phyloP scores from a whole-genome alignment of 148 eudicot genomes.

The Spergularia bocconei region DNA sequence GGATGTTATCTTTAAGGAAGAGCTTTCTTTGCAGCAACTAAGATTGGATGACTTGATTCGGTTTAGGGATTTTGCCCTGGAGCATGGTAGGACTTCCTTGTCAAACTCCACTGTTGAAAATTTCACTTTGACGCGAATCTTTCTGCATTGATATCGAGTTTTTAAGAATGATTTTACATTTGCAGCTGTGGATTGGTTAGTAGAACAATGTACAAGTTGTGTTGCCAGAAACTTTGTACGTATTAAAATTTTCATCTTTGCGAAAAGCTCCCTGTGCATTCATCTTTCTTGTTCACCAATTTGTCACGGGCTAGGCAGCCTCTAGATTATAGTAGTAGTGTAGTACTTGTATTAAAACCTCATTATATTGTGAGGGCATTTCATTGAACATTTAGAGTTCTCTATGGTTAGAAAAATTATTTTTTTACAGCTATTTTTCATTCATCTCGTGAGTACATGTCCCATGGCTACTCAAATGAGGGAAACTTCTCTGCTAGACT shows the following conservation, averaged over 20 bases:
- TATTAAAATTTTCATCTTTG: constrained; percentile 19
- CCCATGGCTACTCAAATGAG: neutral
- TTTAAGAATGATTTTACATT: constrained; percentile 33
- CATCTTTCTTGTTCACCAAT: neutral
- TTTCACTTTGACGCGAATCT: constrained; percentile 5
- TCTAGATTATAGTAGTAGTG: neutral
- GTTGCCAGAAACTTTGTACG: constrained; percentile 90
- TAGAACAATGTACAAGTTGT: constrained; percentile 59
- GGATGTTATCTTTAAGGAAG: constrained; percentile 29
- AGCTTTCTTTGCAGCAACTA: constrained; percentile 31
- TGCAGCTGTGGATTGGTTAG: constrained; percentile 69
- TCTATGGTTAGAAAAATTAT: neutral
- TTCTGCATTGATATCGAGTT: constrained; percentile 30
- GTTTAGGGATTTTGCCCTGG: constrained; percentile 60
- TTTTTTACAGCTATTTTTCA: constrained; percentile 3
- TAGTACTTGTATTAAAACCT: neutral
- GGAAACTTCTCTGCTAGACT: neutral
- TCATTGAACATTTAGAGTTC: constrained; percentile 1
- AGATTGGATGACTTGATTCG: constrained; percentile 42
- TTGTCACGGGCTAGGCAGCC: neutral
- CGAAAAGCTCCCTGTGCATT: too few relatives aligned
- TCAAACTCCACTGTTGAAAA: neutral
- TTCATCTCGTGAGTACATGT: neutral
- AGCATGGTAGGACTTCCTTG: constrained; percentile 48
- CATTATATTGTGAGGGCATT: neutral